Base-by-base conservation (phyloP, 1,284 basidiomycete species). In the Ustilago tritici region DNA sequence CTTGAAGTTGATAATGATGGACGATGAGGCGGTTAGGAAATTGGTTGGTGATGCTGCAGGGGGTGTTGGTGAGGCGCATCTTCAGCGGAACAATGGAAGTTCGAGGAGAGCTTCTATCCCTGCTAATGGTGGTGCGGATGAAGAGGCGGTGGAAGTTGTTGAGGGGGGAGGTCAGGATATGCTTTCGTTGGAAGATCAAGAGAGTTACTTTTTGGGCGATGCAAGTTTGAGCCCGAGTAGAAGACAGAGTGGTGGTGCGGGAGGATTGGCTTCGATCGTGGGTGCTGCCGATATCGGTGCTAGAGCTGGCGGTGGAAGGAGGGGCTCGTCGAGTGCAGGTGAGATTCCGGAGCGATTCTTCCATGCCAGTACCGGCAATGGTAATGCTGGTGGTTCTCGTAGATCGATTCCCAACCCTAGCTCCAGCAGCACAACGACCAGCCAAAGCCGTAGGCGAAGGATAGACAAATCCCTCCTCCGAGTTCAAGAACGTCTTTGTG, bases 1-100 rank as follows among this genome's bases (percentile, higher is more conserved):
- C 81, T 90, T 99, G 86, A 92, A 91, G 82, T 88, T 98, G 34
- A 87, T 97, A 54, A 89, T 91, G 78, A 77, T 85, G 76, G 80
- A 84, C 61, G 76, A 81, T 31, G 79, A 78, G 23, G 81, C 83
- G n/a, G 72, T 85, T 4, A 63, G 77, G 40, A 79, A 83, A 73
- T 69, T 86, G 23, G 76, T 70, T 47, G 65, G 70, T 38, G 79
- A 76, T 46, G 77, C 74, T 34, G 52, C 71, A 87, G 34, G 88
- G 87, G 65, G 86, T 4, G 65, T 59, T 12, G 76, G 60, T 34
- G 76, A 76, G 19, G 56, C 55, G 12, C 56, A 70, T 55, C 53
- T 74, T 17, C 62, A 65, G 56, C 69, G 65, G 40, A 59, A 15
- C 1, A 50, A 55, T 19, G 57, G 35, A 10, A 38, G 49, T 14